phyloP scores from a whole-genome alignment of 2,329 filamentous ascomycete species.

The Penicillium sp. region DNA sequence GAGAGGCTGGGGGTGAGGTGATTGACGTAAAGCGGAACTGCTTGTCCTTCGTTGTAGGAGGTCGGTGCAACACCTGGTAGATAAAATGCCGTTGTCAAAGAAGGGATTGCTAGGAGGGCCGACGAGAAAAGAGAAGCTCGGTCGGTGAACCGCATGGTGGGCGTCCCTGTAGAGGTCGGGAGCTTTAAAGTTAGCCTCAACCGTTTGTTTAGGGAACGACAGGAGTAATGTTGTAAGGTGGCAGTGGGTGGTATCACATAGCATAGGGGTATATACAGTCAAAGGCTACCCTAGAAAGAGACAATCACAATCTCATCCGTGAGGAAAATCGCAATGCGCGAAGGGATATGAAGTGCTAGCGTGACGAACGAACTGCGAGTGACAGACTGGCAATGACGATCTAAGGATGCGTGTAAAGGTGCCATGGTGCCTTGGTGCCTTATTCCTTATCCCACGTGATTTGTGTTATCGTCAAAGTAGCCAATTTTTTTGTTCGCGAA shows the following conservation, averaged over 20 bases:
- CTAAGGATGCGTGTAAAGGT: background rate
- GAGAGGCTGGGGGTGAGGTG: conserved; percentile 82
- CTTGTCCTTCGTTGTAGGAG: conserved; percentile 77
- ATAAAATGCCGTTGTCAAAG: conserved; percentile 72
- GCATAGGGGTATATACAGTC: background rate
- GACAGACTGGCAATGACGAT: conserved; percentile 11
- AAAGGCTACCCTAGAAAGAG: background rate
- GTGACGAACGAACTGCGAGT: conserved; percentile 5
- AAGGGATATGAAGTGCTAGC: conserved; percentile 3
- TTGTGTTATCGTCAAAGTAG: conserved; percentile 7
- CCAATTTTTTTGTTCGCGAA: conserved; percentile 11
- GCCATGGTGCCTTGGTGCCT: background rate
- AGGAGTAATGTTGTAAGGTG: conserved; percentile 1
- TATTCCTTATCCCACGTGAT: conserved; percentile 6
- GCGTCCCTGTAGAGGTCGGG: conserved; percentile 13
- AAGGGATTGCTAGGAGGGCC: conserved; percentile 33
- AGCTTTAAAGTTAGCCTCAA: conserved; percentile 18
- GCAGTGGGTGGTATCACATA: background rate
- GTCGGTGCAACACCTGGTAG: conserved; percentile 93
- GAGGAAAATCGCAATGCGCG: background rate
- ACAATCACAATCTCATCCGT: conserved; percentile 4
- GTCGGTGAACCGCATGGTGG: conserved; percentile 39
- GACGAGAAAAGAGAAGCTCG: conserved; percentile 31
- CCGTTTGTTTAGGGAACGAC: conserved; percentile 6
- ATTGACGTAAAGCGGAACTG: conserved; percentile 88